phyloP scores from a whole-genome alignment of 179 eudicot genomes.

The Sideroxylon spinosum region DNA sequence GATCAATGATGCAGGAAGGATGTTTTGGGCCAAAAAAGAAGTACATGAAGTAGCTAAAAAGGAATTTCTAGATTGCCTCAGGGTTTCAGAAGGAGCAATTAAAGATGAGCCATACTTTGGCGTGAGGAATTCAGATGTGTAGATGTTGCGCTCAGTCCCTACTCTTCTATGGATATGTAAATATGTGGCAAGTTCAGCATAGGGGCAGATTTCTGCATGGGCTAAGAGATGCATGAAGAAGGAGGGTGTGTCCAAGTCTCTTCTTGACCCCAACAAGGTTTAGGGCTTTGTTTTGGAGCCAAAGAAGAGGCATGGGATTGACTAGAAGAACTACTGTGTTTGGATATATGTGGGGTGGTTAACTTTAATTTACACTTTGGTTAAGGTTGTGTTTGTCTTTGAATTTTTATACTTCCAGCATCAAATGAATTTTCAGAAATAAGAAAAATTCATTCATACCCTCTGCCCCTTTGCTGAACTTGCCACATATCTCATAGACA shows the following conservation, averaged over 20 bases:
- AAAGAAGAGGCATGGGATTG: not conserved
- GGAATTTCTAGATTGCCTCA: constrained; percentile 13
- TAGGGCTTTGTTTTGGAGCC: not conserved
- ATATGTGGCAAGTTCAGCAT: not conserved
- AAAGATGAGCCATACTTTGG: constrained; percentile 23
- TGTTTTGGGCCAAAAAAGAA: constrained; percentile 13
- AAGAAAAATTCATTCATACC: too few relatives aligned
- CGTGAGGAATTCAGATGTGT: constrained; percentile 7
- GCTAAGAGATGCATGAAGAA: not conserved
- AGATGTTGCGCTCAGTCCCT: constrained; percentile 11
- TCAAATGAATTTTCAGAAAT: too few relatives aligned
- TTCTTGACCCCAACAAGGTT: not conserved
- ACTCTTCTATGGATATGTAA: too few relatives aligned
- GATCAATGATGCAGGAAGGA: constrained; percentile 3
- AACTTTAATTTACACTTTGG: too few relatives aligned
- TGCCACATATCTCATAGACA: too few relatives aligned
- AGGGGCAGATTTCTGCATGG: not conserved
- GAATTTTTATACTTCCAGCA: too few relatives aligned
- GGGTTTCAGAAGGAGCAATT: constrained; percentile 15
- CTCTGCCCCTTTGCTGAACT: too few relatives aligned
- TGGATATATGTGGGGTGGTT: too few relatives aligned
- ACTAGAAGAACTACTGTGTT: too few relatives aligned
- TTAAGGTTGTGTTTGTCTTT: too few relatives aligned
- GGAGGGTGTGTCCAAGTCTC: not conserved
- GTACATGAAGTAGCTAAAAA: constrained; percentile 14